These are phyloP conservation scores for Myxozyma neglecta DNA, from an alignment of 805 yeast genomes.

Conservation along the genomic window DNA sequence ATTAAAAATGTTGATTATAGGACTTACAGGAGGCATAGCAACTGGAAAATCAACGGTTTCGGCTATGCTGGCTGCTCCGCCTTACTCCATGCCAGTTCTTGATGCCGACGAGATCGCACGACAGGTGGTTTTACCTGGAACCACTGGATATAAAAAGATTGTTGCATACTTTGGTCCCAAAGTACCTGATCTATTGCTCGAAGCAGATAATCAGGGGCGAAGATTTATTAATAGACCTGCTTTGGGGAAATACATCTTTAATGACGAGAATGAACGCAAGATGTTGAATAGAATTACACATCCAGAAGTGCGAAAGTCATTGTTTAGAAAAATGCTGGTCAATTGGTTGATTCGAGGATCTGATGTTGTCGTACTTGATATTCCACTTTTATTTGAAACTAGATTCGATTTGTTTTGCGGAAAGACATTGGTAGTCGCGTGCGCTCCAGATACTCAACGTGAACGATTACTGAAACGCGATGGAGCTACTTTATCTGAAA, in stretches of 20 bases:
- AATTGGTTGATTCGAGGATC: slow-evolving; percentile 58
- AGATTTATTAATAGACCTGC: slow-evolving; percentile 63
- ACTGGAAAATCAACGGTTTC: slow-evolving; percentile 96
- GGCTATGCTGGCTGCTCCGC: slow-evolving; percentile 43
- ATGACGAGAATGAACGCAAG: slow-evolving; percentile 54
- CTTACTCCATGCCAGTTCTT: slow-evolving; percentile 56
- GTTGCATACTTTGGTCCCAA: slow-evolving; percentile 57
- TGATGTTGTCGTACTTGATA: slow-evolving; percentile 72
- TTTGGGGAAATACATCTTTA: slow-evolving; percentile 75
- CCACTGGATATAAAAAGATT: slow-evolving; percentile 64
- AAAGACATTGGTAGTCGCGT: slow-evolving; percentile 62
- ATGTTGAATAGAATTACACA: slow-evolving; percentile 76
- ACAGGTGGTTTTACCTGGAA: slow-evolving; percentile 80
- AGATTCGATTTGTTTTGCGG: slow-evolving; percentile 73
- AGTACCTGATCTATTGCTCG: slow-evolving; percentile 49
- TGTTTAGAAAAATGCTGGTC: slow-evolving; percentile 54
- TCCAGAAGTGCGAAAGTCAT: slow-evolving; percentile 76
- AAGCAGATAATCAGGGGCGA: slow-evolving; percentile 25
- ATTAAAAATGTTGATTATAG: slow-evolving; percentile 72
- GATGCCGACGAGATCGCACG: slow-evolving; percentile 93
- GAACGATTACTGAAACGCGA: slow-evolving; percentile 67
- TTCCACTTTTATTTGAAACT: slow-evolving; percentile 86
- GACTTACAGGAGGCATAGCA: slow-evolving; percentile 97
- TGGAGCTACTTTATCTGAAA: slow-evolving; percentile 53
- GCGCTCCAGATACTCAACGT: slow-evolving; percentile 58